Conservation (phyloP, 257 asterid genomes). For the Solanum tarijense region DNA sequence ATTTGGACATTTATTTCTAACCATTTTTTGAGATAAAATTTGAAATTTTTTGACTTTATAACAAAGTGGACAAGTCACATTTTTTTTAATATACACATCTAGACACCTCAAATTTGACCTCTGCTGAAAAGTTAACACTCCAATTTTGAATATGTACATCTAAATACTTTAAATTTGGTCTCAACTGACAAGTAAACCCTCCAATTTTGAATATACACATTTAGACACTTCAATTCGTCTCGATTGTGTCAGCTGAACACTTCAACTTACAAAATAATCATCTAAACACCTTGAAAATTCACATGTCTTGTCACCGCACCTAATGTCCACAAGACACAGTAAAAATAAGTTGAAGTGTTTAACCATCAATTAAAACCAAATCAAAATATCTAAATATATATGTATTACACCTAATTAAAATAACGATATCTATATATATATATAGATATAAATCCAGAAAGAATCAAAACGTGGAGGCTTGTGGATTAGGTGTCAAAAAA, state of each 20-base stretch:
- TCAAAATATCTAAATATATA: neutral
- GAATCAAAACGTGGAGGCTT: too few species aligned
- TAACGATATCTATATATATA: too few species aligned
- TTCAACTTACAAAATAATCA: neutral
- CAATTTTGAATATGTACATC: too few species aligned
- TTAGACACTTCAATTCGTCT: neutral
- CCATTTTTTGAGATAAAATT: neutral
- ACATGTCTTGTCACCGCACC: neutral
- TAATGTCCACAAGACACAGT: neutral
- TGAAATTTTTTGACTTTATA: neutral
- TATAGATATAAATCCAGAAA: too few species aligned
- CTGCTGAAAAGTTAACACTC: rapidly evolving
- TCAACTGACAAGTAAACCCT: rapidly evolving
- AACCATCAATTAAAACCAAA: neutral
- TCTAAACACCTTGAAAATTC: neutral
- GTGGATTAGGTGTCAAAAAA: too few species aligned
- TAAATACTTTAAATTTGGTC: neutral
- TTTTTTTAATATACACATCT: too few species aligned
- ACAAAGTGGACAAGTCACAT: neutral
- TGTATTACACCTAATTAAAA: neutral
- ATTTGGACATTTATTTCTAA: neutral
- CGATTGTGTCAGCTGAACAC: rapidly evolving
- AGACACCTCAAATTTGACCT: too few species aligned
- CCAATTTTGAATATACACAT: neutral
- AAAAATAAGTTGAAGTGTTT: neutral